Percentiles rank a stretch among this genome's conserved stretches.
Evolutionary conservation across 768 basidiomycete genomes (phyloP).

Genomic region (Rubroboletus pulcherrimus): DNA sequence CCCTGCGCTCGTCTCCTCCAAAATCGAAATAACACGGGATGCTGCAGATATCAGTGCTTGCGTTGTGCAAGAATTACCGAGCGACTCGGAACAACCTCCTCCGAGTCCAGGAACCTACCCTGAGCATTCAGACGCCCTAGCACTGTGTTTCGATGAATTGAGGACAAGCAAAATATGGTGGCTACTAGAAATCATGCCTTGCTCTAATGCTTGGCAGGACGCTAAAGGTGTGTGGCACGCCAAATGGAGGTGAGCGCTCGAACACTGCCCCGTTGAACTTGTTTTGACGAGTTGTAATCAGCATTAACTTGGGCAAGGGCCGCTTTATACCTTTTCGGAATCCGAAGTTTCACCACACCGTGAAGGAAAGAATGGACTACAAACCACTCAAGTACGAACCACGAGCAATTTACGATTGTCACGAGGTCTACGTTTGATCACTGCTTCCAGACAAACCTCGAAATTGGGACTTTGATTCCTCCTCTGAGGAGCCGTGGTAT

Average conservation of each 20-base stretch:
- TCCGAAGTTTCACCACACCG: slow-evolving; percentile 62
- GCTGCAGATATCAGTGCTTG: background rate
- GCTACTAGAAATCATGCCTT: slow-evolving; percentile 67
- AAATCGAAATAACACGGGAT: background rate
- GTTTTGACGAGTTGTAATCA: slow-evolving; percentile 10
- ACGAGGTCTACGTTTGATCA: slow-evolving; percentile 43
- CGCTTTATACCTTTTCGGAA: slow-evolving; percentile 42
- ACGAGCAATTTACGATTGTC: slow-evolving; percentile 46
- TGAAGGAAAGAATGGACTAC: slow-evolving; percentile 54
- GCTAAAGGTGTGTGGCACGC: slow-evolving; percentile 49
- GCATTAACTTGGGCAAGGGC: slow-evolving; percentile 52
- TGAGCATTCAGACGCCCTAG: slow-evolving; percentile 33
- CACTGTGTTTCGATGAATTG: slow-evolving; percentile 54
- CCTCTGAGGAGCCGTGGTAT: background rate
- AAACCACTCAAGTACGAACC: slow-evolving; percentile 52
- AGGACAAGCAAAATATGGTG: slow-evolving; percentile 51
- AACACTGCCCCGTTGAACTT: background rate
- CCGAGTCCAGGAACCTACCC: background rate
- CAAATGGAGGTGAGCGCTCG: slow-evolving; percentile 46
- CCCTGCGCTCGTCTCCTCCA: background rate
- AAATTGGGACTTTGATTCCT: background rate
- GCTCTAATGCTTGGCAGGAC: slow-evolving; percentile 55
- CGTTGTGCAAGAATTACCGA: background rate
- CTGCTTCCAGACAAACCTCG: background rate
- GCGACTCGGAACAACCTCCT: background rate